phyloP scores from a whole-genome alignment of 208 protist species.

The Leishmania guyanensis region DNA sequence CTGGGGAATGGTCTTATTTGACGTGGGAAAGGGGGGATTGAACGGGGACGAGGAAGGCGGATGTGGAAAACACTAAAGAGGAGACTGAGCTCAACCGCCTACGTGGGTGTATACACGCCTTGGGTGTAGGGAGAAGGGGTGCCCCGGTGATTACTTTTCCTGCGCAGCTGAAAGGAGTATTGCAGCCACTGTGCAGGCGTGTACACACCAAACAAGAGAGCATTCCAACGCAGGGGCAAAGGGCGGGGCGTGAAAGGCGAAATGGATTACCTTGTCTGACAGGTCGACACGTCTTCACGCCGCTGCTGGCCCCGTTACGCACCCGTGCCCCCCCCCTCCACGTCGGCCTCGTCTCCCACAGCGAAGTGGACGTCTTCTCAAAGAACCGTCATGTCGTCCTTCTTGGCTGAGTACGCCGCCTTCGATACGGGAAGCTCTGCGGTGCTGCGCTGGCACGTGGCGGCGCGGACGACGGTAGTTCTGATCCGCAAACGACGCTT shows the following conservation, averaged over 20 bases:
- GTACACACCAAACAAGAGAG: no score
- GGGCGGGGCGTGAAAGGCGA: neutral
- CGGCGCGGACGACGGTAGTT: conserved; percentile 16
- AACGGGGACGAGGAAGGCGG: neutral
- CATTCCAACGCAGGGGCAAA: neutral
- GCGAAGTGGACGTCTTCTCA: neutral
- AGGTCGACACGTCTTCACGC: neutral
- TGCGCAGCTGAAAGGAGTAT: conserved; percentile 14
- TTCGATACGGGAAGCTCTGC: neutral
- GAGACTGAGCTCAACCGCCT: neutral
- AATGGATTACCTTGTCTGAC: neutral
- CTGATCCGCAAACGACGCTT: neutral
- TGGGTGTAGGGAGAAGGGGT: neutral
- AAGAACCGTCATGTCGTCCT: neutral
- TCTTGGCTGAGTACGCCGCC: neutral
- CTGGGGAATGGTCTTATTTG: neutral
- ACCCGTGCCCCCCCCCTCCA: neutral
- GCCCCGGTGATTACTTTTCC: neutral
- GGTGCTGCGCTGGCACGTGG: conserved; percentile 1
- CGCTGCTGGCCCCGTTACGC: neutral
- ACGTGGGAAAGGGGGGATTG: neutral
- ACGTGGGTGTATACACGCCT: neutral
- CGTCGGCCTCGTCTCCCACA: neutral
- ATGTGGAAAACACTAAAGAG: neutral
- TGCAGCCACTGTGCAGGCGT: neutral